Base-by-base conservation (phyloP, 345 rosid genomes). In the Viola odorata region DNA sequence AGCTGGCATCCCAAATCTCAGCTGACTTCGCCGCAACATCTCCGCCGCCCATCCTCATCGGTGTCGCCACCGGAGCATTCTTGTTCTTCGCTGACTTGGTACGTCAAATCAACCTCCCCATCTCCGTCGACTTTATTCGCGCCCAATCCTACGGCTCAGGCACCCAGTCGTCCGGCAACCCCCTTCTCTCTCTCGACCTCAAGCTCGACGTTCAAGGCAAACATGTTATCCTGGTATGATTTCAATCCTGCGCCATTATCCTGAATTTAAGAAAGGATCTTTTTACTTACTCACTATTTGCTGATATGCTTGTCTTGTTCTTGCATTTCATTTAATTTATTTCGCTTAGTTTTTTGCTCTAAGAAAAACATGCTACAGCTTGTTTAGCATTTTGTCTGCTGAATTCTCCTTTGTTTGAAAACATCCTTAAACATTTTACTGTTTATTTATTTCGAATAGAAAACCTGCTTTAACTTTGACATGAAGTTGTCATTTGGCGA, bases 61-160 rank as follows among this genome's bases (percentile, higher is more conserved):
- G 88, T 38, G 97, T 89, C 4, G 97, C 89, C 65, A 92, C 91
- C 0, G 96, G 99, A 37, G 91, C 91, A 6, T 83, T 86, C 68
- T 55, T 94, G 67, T 88, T 94, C 82, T 69, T 85, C 41, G 95
- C 95, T 11, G 99, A 86, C 78, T 82, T 94, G 50, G 88, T 81
- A 53, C 61, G 96, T 69, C 68, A 53, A 62, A 76, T 90, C 45
- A 78, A 64, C 9, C 53, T 94, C 14, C 91, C 91, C 12, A 50
- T 86, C 45, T 41, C 77, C 45, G 82, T 84, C 13, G 99, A 88
- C 66, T 69, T 84, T 73, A 55, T 88, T 56, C 86, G 96, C 49
- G 85, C 86, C 49, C 81, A 88, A 23, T 88, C 97, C 0, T 86
- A 94, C 11, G 96, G 96, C 56, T 80, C 87, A 52, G 80, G 81